Evolutionary conservation across 129 eudicot species (phyloP).

Genomic region (Cynara cardunculus): DNA sequence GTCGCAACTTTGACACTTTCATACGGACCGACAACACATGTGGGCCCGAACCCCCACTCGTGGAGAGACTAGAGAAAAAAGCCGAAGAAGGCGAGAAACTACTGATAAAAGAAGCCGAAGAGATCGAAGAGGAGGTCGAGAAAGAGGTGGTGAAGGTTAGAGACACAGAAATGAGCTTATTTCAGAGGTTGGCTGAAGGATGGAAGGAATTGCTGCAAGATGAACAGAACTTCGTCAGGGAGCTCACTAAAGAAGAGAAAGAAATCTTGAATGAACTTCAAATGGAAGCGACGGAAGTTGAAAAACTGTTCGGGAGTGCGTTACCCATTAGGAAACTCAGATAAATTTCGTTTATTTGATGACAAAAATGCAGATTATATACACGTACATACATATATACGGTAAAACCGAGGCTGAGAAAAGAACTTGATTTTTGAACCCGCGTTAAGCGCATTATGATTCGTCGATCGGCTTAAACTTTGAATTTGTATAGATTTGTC

Average conservation of each 20-base stretch:
- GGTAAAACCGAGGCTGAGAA: neutral
- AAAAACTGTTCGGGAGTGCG: conserved; percentile 63
- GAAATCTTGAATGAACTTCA: conserved; percentile 57
- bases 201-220: conserved; percentile 39
- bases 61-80: conserved; percentile 70
- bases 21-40: conserved; percentile 69
- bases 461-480: neutral
- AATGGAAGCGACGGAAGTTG: conserved; percentile 83
- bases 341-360: conserved; percentile 16
- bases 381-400: conserved; percentile 8
- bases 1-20: conserved; percentile 66
- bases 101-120: conserved; percentile 58
- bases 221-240: conserved; percentile 42
- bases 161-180: conserved; percentile 53
- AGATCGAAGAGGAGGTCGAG: conserved; percentile 51
- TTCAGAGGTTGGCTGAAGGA: conserved; percentile 51
- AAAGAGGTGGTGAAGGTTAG: conserved; percentile 71
- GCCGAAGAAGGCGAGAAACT: conserved; percentile 70
- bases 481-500: neutral
- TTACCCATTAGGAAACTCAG: conserved; percentile 74
- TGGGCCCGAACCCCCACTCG: conserved; percentile 91
- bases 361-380: neutral
- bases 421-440: conserved; percentile 3
- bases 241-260: conserved; percentile 60
- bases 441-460: neutral